phyloP scores from a whole-genome alignment of 1,284 basidiomycete species.

The Melanopsichium pennsylvanicum region DNA sequence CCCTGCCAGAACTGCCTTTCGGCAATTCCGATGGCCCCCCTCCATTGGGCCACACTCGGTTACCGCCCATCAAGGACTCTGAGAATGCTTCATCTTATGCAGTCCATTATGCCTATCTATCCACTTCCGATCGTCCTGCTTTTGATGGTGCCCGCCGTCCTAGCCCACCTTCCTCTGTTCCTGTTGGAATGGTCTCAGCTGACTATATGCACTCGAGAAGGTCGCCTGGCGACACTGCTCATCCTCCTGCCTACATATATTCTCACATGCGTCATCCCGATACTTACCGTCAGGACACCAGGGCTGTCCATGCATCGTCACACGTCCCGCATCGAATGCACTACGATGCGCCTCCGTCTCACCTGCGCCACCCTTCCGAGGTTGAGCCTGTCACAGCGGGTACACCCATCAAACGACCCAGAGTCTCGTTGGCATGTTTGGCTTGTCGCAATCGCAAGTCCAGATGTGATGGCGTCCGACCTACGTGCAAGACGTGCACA shows the following conservation, averaged over 20 bases:
- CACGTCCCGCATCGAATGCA: constrained; percentile 20
- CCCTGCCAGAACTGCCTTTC: constrained; percentile 9
- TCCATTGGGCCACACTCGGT: constrained; percentile 2
- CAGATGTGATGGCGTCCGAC: constrained; percentile 41
- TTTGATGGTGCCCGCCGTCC: constrained; percentile 13
- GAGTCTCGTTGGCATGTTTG: constrained; percentile 43
- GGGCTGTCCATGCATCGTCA: constrained; percentile 10
- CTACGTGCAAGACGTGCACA: constrained; percentile 47
- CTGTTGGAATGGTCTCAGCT: constrained; percentile 34
- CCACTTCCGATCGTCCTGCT: constrained; percentile 8
- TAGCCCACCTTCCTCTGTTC: constrained; percentile 13
- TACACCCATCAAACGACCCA: constrained; percentile 44
- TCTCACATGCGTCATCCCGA: constrained; percentile 16
- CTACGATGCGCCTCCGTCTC: constrained; percentile 8
- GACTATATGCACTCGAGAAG: constrained; percentile 20
- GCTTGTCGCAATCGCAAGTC: constrained; percentile 49
- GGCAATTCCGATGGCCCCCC: constrained; percentile 11
- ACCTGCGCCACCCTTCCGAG: constrained; percentile 11
- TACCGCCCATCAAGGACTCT: constrained; percentile 32
- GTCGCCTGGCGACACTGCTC: constrained; percentile 15
- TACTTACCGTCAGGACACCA: constrained; percentile 15
- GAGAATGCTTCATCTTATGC: constrained; percentile 1
- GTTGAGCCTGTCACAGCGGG: constrained; percentile 4
- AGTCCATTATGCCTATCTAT: constrained; percentile 17
- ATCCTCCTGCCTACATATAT: constrained; percentile 2